Conservation (phyloP, 129 eudicot species). For the Lonicera japonica region DNA sequence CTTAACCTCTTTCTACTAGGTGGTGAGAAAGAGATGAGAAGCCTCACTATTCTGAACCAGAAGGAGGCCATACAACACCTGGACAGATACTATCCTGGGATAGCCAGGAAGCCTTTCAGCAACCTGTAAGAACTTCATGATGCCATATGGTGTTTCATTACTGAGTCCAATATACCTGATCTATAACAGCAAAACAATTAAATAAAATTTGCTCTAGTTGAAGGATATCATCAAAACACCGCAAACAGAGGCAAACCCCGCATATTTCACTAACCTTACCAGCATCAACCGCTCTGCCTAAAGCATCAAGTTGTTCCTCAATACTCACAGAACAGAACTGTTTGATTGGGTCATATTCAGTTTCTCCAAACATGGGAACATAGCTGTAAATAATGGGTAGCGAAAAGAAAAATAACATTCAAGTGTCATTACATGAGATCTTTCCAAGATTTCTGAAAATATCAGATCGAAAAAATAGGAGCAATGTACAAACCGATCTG, state of each 20-base stretch:
- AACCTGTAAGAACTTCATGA: conserved; percentile 83
- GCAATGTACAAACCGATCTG: conserved; percentile 78
- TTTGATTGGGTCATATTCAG: conserved; percentile 58
- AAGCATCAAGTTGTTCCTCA: conserved; percentile 78
- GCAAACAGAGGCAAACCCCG: not conserved
- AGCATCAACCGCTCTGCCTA: conserved; percentile 76
- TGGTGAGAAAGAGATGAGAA: conserved; percentile 1
- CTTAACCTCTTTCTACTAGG: not conserved
- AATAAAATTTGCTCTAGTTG: conserved; percentile 1
- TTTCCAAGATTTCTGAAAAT: not conserved
- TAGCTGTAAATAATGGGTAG: conserved; percentile 40
- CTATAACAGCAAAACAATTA: conserved; percentile 32
- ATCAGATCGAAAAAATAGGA: conserved; percentile 1
- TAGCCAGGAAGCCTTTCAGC: conserved; percentile 30
- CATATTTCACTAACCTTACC: conserved; percentile 67
- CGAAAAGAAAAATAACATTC: not conserved
- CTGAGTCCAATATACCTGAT: conserved; percentile 86
- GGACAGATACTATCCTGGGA: conserved; percentile 75
- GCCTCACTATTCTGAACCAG: conserved; percentile 13
- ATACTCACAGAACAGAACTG: conserved; percentile 45
- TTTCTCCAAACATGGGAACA: conserved; percentile 99
- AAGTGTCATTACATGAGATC: not conserved
- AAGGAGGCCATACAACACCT: conserved; percentile 34
- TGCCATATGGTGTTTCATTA: conserved; percentile 95
- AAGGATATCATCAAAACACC: not conserved